Conservation (phyloP, 2,329 filamentous ascomycete genomes). For the Cryoendolithus antarcticus region DNA sequence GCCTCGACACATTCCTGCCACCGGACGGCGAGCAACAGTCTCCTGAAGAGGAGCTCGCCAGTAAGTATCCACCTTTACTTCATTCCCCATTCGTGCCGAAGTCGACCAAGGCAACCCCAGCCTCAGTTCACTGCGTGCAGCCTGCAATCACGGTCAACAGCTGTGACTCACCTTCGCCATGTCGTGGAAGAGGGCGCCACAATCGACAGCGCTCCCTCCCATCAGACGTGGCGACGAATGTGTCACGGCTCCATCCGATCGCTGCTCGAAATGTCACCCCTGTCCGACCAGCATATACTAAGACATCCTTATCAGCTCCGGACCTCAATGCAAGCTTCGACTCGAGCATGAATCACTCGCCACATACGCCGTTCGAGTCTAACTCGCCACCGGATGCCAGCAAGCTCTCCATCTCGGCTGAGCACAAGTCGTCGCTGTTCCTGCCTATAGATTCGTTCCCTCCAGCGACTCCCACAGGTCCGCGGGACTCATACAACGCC, state of each 20-base stretch:
- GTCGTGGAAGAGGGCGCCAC: too few species aligned
- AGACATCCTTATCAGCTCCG: too few species aligned
- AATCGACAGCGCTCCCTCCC: too few species aligned
- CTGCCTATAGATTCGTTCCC: conserved; percentile 38
- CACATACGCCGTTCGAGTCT: conserved; percentile 63
- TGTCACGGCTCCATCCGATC: too few species aligned
- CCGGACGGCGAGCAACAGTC: conserved; percentile 16
- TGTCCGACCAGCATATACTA: neutral
- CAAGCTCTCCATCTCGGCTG: conserved; percentile 66
- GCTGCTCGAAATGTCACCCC: too few species aligned
- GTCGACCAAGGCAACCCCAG: too few species aligned
- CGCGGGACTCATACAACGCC: conserved; percentile 46
- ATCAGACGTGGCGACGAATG: too few species aligned
- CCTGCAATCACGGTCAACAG: too few species aligned
- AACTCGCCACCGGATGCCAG: conserved; percentile 69
- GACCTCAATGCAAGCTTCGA: too few species aligned
- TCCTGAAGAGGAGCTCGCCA: conserved; percentile 7
- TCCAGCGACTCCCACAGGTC: conserved; percentile 74
- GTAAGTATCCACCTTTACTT: neutral
- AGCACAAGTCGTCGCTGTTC: conserved; percentile 23
- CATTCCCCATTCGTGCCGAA: too few species aligned
- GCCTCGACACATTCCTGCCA: conserved; percentile 34
- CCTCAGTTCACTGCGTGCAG: too few species aligned
- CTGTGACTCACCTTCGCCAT: too few species aligned
- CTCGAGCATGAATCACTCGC: conserved; percentile 8